Base-by-base conservation (phyloP, 2,329 filamentous ascomycete species). In the Aspergillus pseudoviridinutans region DNA sequence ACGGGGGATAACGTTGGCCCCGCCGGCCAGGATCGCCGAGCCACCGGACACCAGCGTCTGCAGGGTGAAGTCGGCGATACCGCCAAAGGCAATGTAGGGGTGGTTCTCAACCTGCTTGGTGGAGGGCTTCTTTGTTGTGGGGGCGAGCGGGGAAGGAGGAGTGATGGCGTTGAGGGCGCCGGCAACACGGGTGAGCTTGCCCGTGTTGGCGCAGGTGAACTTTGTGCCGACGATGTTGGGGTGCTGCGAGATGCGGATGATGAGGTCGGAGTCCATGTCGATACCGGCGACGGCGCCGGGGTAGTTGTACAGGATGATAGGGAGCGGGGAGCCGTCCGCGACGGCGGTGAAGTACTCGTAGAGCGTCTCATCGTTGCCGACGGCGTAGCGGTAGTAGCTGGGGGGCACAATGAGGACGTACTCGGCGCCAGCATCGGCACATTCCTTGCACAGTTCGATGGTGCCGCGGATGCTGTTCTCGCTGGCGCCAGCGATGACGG, bases 251-350 rank as follows among this genome's bases (percentile, higher is more conserved):
- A 96, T 84, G 71, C 83, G 84, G 78, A 94, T 91, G 68, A 96
- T 84, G 58, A 93, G 82, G 72, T 96, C 91, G 58, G 89, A 92
- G 80, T 94, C 90, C 84, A 96, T 88, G 74, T 96, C 91, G 69
- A 95, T 89, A 52, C 91, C 91, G 5, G 90, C 84, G 5, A 94
- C 91, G 51, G 90, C 91, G 53, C 90, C 91, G 0, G 91, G 91
- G 78, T 94, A 96, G 80, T 95, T 96, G 84, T 96, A 96, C 50
- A 96, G 79, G 62, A 95, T 84, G 55, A 96, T 74, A n/a, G 90
- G 90, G 8, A 94, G 77, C 4, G 90, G 87, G 52, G 87, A 90
- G 42, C 74, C 81, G 72, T 93, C 88, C 50, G 91, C 91, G 4
- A 96, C 89, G 56, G 83, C 82, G 55, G 80, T 83, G 78, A 88